These are phyloP conservation scores for Penicilliopsis zonata DNA, from an alignment of 495 filamentous ascomycete genomes.

Conservation along the genomic window DNA sequence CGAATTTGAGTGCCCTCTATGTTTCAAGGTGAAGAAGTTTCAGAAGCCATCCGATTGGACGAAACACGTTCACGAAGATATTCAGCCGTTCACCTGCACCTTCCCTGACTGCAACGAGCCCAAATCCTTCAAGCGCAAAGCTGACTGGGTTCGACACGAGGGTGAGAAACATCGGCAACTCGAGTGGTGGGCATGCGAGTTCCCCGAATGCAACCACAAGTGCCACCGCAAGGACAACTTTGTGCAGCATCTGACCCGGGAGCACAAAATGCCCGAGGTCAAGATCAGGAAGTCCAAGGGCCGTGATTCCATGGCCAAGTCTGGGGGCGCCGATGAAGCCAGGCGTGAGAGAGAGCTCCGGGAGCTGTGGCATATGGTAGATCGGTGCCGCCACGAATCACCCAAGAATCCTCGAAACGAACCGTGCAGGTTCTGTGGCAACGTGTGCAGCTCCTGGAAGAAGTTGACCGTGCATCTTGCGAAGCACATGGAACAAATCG, in stretches of 20 bases:
- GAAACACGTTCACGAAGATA: constrained; percentile 92
- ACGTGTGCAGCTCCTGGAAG: constrained; percentile 76
- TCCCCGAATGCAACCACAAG: constrained; percentile 67
- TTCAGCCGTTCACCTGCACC: constrained; percentile 92
- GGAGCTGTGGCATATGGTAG: constrained; percentile 64
- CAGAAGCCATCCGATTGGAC: constrained; percentile 97
- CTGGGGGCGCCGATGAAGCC: constrained; percentile 26
- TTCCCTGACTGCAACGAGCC: constrained; percentile 75
- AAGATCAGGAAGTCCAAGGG: constrained; percentile 35
- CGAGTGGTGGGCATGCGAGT: constrained; percentile 85
- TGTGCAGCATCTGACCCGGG: constrained; percentile 84
- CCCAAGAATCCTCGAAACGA: constrained; percentile 56
- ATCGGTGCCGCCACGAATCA: constrained; percentile 66
- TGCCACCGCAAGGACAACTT: constrained; percentile 96
- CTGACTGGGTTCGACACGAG: constrained; percentile 95
- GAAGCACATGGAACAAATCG: constrained; percentile 95
- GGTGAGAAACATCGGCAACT: constrained; percentile 86
- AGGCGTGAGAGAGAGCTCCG: constrained; percentile 43
- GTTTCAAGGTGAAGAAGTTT: constrained; percentile 82
- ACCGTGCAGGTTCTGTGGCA: constrained; percentile 83
- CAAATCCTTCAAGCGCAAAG: constrained; percentile 94
- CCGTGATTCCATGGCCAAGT: constrained; percentile 39
- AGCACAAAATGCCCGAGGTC: constrained; percentile 82
- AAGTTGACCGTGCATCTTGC: constrained; percentile 88
- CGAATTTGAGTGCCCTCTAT: constrained; percentile 86